A percentile compares a stretch with the other conserved stretches of the same genome.
These are phyloP conservation scores for Uronychia binucleata DNA, from an alignment of 73 alveolate species.

Conservation along the genomic window DNA sequence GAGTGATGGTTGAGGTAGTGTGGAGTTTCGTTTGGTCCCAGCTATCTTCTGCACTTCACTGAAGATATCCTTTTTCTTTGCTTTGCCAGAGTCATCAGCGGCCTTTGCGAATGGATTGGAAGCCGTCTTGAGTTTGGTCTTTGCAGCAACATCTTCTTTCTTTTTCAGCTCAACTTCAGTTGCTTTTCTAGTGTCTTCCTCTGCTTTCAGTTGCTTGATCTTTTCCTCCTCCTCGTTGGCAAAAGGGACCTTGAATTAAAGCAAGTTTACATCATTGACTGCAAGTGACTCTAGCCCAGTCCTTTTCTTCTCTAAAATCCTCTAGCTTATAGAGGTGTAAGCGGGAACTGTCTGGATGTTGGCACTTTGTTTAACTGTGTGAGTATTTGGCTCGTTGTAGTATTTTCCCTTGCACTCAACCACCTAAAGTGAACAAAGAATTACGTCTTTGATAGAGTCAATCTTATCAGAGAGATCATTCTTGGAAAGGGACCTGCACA, in stretches of 20 bases:
- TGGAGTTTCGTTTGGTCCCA: too few relatives aligned
- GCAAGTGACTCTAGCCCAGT: neutral
- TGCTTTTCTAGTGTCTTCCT: neutral
- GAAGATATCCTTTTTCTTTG: neutral
- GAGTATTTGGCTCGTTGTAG: neutral
- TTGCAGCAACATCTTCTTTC: neutral
- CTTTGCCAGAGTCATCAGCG: neutral
- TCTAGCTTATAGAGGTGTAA: neutral
- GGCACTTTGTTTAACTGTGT: neutral
- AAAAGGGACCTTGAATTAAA: neutral
- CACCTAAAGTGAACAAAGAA: neutral
- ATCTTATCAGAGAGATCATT: neutral
- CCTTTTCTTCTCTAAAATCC: neutral
- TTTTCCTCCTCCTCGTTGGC: neutral
- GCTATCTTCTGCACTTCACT: neutral
- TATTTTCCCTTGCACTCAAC: neutral
- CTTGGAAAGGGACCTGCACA: neutral
- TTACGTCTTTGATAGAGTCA: neutral
- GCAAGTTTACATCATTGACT: neutral
- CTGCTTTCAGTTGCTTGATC: neutral
- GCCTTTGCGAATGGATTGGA: neutral
- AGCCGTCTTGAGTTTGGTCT: neutral
- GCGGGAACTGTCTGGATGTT: neutral
- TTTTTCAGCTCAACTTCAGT: neutral
- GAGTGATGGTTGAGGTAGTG: conserved; percentile 3